A percentile compares a stretch with the other conserved stretches of the same genome.
Evolutionary conservation across 2,329 filamentous ascomycete genomes (phyloP).

Genomic region (Cytospora schulzeri): DNA sequence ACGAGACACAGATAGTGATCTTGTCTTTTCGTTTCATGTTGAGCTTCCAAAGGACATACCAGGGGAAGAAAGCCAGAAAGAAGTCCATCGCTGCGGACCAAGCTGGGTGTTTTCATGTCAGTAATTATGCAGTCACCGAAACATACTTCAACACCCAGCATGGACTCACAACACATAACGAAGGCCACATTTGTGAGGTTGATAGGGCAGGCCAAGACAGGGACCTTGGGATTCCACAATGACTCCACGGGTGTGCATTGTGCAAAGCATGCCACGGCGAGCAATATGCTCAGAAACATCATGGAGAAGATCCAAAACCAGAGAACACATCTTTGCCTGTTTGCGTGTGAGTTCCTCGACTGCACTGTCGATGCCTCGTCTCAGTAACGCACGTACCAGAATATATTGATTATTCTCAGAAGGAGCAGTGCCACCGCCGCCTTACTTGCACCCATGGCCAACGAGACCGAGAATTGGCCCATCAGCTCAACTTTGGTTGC

Average conservation of each 20-base stretch:
- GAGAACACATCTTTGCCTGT: slow-evolving; percentile 10
- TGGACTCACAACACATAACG: slow-evolving; percentile 1
- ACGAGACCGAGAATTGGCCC: slow-evolving; percentile 6
- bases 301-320: slow-evolving; percentile 14
- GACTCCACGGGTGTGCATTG: slow-evolving; percentile 10
- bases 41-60: slow-evolving; percentile 14
- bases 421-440: slow-evolving; percentile 5
- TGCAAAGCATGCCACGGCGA: background rate
- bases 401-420: slow-evolving; percentile 4
- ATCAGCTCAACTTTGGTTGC: slow-evolving; percentile 13
- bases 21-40: slow-evolving; percentile 17
- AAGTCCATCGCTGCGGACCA: slow-evolving; percentile 19
- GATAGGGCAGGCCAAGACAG: slow-evolving; percentile 7
- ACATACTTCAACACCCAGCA: background rate
- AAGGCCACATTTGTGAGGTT: slow-evolving; percentile 11
- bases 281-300: slow-evolving; percentile 5
- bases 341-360: background rate
- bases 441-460: slow-evolving; percentile 11
- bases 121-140: background rate
- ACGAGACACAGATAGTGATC: slow-evolving; percentile 10
- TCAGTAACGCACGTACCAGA: slow-evolving; percentile 3
- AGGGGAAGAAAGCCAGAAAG: slow-evolving; percentile 12
- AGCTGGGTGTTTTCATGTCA: background rate
- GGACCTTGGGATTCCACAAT: background rate
- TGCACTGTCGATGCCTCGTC: background rate